phyloP scores from a whole-genome alignment of 163 green algal species.

The Chlamydomonas reinhardtii region DNA sequence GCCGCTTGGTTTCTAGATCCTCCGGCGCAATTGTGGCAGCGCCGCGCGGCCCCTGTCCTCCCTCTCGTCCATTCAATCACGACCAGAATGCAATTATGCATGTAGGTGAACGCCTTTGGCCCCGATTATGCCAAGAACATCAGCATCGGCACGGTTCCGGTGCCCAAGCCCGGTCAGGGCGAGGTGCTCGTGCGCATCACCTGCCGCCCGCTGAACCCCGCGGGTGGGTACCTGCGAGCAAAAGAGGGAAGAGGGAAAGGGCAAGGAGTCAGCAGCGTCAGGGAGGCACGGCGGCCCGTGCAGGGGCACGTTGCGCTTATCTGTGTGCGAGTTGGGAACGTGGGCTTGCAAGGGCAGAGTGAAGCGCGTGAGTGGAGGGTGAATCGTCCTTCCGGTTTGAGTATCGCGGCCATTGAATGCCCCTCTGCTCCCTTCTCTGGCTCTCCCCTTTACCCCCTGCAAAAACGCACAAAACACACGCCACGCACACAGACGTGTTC shows the following conservation, averaged over 20 bases:
- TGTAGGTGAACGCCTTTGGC: neutral
- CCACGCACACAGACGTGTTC: slow-evolving; percentile 56
- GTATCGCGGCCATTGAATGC: too few relatives aligned
- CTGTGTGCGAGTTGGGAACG: too few relatives aligned
- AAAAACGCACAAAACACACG: too few relatives aligned
- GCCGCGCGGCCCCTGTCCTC: neutral
- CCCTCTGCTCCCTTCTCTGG: too few relatives aligned
- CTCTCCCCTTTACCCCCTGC: too few relatives aligned
- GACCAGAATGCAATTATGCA: neutral
- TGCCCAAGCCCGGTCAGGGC: slow-evolving; percentile 16
- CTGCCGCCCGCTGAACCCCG: slow-evolving; percentile 54
- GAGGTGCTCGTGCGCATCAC: slow-evolving; percentile 34
- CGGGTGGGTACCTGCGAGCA: neutral
- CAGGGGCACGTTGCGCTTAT: too few relatives aligned
- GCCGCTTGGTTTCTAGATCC: neutral
- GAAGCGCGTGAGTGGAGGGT: too few relatives aligned
- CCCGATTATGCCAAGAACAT: neutral
- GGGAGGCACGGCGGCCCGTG: too few relatives aligned
- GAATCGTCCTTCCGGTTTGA: too few relatives aligned
- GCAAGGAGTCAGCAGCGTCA: too few relatives aligned
- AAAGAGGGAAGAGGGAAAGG: too few relatives aligned
- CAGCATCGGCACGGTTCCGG: neutral
- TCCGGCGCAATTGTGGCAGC: neutral
- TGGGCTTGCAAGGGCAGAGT: too few relatives aligned
- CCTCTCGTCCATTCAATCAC: neutral